Conservation (phyloP, 371 early-diverging fungal genomes). For the Mucor velutinosus region DNA sequence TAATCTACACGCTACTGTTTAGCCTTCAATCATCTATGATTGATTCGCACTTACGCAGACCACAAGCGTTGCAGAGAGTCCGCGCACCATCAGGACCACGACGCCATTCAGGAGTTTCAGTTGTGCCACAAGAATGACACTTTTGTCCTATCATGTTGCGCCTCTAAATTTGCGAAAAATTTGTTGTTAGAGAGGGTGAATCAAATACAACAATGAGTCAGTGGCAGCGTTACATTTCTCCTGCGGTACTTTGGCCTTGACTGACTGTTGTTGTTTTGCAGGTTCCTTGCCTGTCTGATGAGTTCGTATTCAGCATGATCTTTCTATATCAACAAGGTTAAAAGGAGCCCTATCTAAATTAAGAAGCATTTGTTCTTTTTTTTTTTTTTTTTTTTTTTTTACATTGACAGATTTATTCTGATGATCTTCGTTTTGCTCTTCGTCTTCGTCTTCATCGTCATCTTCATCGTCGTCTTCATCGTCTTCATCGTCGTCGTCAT, state of each 20-base stretch:
- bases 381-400: not conserved
- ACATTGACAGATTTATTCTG: not conserved
- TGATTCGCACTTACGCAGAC: slow-evolving; percentile 49
- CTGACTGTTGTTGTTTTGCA: slow-evolving; percentile 19
- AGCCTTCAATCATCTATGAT: no score
- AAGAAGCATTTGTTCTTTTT: not conserved
- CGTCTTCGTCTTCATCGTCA: slow-evolving; percentile 15
- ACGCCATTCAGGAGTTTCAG: slow-evolving; percentile 74
- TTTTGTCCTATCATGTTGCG: slow-evolving; percentile 42
- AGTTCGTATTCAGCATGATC: slow-evolving; percentile 34
- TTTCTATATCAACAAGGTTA: not conserved
- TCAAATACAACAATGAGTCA: not conserved
- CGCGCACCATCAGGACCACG: slow-evolving; percentile 70
- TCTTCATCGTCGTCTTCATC: slow-evolving; percentile 18
- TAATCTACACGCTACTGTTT: slow-evolving; percentile 12
- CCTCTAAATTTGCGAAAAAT: slow-evolving; percentile 24
- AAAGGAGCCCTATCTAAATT: not conserved
- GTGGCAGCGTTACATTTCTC: slow-evolving; percentile 29
- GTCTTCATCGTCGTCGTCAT: not conserved
- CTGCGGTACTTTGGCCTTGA: slow-evolving; percentile 33
- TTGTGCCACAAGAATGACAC: slow-evolving; percentile 62
- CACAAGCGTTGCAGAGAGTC: slow-evolving; percentile 72
- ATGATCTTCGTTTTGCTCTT: slow-evolving; percentile 8
- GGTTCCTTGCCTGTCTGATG: slow-evolving; percentile 41
- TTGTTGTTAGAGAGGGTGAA: not conserved